Base-by-base conservation (phyloP, 306 rosid genomes). In the Cucurbita ficifolia region DNA sequence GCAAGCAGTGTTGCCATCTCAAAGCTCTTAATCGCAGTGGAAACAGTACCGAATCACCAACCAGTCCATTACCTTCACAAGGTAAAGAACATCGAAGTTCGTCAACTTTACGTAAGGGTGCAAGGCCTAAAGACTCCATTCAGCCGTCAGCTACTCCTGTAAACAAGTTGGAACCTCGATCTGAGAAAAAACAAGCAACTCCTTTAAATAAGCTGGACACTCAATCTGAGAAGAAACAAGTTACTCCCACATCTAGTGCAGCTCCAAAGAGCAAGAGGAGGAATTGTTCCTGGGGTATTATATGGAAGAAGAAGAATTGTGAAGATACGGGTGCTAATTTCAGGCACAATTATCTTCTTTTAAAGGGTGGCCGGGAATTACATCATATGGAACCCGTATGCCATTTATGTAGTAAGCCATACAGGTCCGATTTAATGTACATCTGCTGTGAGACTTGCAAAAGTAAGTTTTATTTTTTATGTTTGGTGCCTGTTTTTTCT, bases 241-340 rank as follows among this genome's bases (percentile, higher is more conserved):
- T 52, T 54, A 43, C 83, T 74, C 80, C 86, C 77, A 87, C 72
- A 29, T 82, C 89, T 33, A 61, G 63, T 77, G 54, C 50, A 8
- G 81, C 87, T 59, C 46, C 79, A 21, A 89, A 80, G 82, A 84
- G 55, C 64, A 86, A 76, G 12, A 87, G 77, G 39, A 84, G 76
- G 83, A 71, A 43, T 52, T 76, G 83, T 80, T 87, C 90, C 59
- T 91, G 97, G 99, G 99, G 99, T 52, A 49, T 95, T 76, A 88
- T 89, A 77, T 91, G 97, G 99, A 89, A 80, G 76, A 91, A 84
- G 88, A 93, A 82, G 87, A 83, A n/a, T 14, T 43, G 12, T 51
- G 86, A 74, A 17, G 89, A 86, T 55, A 55, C 80, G 8, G 89
- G 81, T 65, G 40, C 70, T 45, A 77, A 83, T 79, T 91, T 95